phyloP scores from a whole-genome alignment of 257 asterid species.

The Lantana camara region DNA sequence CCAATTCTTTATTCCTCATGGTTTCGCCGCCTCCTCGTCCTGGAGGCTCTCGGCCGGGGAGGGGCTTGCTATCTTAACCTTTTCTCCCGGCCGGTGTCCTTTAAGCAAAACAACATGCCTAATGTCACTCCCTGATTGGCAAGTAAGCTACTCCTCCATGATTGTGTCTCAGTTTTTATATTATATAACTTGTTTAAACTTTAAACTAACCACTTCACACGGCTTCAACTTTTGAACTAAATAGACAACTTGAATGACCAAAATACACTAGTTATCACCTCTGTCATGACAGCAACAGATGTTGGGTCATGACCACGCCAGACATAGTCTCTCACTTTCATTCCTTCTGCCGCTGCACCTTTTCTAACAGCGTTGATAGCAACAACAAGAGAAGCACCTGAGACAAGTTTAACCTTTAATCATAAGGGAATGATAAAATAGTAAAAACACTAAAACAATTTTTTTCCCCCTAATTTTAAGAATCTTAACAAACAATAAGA shows the following conservation, averaged over 20 bases:
- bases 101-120: background rate
- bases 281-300: slow-evolving; percentile 98
- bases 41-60: no score
- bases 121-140: background rate
- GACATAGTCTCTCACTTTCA: slow-evolving; percentile 87
- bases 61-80: no score
- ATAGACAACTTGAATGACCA: slow-evolving; percentile 20
- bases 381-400: slow-evolving; percentile 93
- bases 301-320: slow-evolving; percentile 99
- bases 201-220: slow-evolving; percentile 1
- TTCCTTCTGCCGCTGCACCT: slow-evolving; percentile 98
- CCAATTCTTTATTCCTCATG: background rate
- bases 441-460: background rate
- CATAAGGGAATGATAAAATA: slow-evolving; percentile 9
- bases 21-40: no score
- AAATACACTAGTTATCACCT: slow-evolving; percentile 53
- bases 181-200: background rate
- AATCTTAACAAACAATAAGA: slow-evolving; percentile 7
- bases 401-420: slow-evolving; percentile 27
- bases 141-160: background rate
- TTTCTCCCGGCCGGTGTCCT: no score
- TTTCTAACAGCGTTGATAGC: slow-evolving; percentile 88
- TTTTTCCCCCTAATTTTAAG: slow-evolving; percentile 15
- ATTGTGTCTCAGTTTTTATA: slow-evolving; percentile 6
- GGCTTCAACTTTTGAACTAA: slow-evolving; percentile 13